Base-by-base conservation (phyloP, 352 stramenopile species). In the Phytophthora megakarya region DNA sequence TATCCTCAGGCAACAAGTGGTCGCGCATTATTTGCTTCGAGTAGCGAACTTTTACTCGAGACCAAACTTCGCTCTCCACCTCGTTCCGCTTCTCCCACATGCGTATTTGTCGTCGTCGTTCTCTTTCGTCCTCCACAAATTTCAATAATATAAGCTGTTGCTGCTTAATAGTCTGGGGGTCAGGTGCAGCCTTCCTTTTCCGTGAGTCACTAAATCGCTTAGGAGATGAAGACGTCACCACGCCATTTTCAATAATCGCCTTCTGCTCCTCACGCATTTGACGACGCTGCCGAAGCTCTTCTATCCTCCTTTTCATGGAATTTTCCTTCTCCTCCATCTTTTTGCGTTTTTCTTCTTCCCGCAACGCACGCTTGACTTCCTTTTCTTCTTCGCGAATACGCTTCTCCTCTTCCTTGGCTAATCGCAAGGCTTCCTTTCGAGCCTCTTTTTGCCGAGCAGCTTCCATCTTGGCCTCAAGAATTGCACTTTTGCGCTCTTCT, bases 261-360 rank as follows among this genome's bases (percentile, higher is more conserved):
- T 83, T 84, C 45, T 92, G 81, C 50, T 92, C 78, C 52, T 93
- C 81, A 5, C 82, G 70, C 63, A 90, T 71, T 45, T 87, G 81
- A 39, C 76, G 71, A n/a, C 81, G 76, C 38, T 89, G 73, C 6
- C 80, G 65, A 16, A 90, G 45, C 57, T 91, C 80, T 62, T 92
- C 84, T 45, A 90, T 88, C 7, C 81, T 81, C 18, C 78, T 70
- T 63, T 92, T 87, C 84, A 92, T 90, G 2, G 71, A 73, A 51
- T 73, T 76, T 52, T 90, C 78, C 61, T 89, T 93, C 46, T 91
- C 75, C 50, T 90, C 81, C 12, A 78, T 58, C 60, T 84, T 89
- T 49, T 88, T 86, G 7, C 75, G 76, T 44, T 86, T 87, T 56
- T 90, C 81, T 50, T 93, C 82, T 47, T 92, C 82, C 30, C 81